phyloP scores from a whole-genome alignment of 345 rosid genomes.

The Pistacia vera region DNA sequence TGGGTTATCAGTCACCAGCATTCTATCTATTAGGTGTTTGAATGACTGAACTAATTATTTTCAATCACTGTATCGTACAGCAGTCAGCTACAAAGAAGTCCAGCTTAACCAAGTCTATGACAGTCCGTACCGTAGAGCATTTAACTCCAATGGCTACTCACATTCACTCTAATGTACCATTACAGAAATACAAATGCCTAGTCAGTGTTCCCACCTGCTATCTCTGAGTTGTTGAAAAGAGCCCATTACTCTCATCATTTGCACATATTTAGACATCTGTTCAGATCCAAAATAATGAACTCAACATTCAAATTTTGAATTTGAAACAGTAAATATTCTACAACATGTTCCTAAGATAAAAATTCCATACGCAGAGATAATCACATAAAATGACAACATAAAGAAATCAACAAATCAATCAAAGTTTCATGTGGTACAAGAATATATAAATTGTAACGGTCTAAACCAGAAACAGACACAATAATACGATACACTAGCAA shows the following conservation, averaged over 20 bases:
- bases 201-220: neutral
- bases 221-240: neutral
- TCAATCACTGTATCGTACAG: neutral
- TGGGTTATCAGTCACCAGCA: conserved; percentile 17
- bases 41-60: neutral
- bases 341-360: neutral
- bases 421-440: conserved; percentile 14
- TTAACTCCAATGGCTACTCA: neutral
- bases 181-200: neutral
- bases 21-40: neutral
- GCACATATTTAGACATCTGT: neutral
- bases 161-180: neutral
- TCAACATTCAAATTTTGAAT: conserved; percentile 36
- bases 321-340: conserved; percentile 14
- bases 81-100: neutral
- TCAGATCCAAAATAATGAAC: neutral
- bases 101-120: neutral
- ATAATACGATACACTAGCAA: conserved; percentile 9
- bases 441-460: conserved; percentile 7
- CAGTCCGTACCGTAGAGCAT: neutral
- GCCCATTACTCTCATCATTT: neutral
- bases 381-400: conserved; percentile 14
- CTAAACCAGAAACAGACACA: conserved; percentile 14
- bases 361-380: neutral
- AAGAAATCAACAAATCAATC: conserved; percentile 21